Conservation (phyloP, 768 basidiomycete genomes). For the Kwoniella europaea region DNA sequence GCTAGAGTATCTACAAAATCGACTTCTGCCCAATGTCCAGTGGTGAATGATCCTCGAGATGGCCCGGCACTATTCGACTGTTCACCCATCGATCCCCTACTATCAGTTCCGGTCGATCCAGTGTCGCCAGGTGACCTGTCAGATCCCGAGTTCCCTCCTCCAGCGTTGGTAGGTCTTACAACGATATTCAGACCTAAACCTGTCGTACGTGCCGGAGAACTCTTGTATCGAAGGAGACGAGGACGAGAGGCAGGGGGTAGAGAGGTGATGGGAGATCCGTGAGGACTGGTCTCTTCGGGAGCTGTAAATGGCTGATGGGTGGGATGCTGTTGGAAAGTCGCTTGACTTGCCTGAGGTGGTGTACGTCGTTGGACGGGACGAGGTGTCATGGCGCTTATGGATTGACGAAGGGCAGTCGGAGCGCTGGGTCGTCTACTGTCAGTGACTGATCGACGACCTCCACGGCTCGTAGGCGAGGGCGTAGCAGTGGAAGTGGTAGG, state of each 20-base stretch:
- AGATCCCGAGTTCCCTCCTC: slow-evolving; percentile 11
- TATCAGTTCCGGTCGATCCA: slow-evolving; percentile 1
- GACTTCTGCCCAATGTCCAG: slow-evolving; percentile 39
- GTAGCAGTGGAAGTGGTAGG: background rate
- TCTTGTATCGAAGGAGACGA: slow-evolving; percentile 41
- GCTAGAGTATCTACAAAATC: slow-evolving; percentile 35
- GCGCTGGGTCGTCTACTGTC: slow-evolving; percentile 18
- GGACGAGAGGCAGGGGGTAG: slow-evolving; percentile 24
- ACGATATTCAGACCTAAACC: slow-evolving; percentile 41
- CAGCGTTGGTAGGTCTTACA: slow-evolving; percentile 27
- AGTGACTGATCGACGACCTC: slow-evolving; percentile 11
- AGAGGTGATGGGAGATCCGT: slow-evolving; percentile 23
- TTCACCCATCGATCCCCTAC: slow-evolving; percentile 19
- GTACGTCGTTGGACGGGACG: slow-evolving; percentile 10
- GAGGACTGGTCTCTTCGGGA: slow-evolving; percentile 24
- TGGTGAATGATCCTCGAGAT: background rate
- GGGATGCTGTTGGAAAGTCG: slow-evolving; percentile 10
- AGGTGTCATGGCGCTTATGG: slow-evolving; percentile 14
- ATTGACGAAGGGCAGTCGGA: slow-evolving; percentile 14
- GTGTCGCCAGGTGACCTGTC: slow-evolving; percentile 1
- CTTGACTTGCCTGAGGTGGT: slow-evolving; percentile 12
- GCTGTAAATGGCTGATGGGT: slow-evolving; percentile 9
- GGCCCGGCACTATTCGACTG: background rate
- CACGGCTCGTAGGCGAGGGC: slow-evolving; percentile 8
- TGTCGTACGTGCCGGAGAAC: slow-evolving; percentile 34